Evolutionary conservation across 2,329 filamentous ascomycete genomes (phyloP).

Genomic region (Mollisiaceae sp.): DNA sequence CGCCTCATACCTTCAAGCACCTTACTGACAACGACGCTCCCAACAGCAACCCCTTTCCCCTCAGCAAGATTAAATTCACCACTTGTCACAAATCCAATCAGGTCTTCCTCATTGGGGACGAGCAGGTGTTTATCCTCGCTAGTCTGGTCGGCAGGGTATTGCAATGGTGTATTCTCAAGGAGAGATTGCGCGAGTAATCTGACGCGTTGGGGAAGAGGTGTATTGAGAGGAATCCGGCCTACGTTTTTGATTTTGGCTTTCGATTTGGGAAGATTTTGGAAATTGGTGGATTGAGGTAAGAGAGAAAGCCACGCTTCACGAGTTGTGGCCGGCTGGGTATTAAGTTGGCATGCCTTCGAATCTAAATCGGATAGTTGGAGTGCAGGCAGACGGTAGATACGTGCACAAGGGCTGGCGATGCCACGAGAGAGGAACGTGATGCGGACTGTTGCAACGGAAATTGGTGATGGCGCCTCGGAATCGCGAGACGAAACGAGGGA

Average conservation of each 20-base stretch:
- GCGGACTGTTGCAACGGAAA: slow-evolving; percentile 63
- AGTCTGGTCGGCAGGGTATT: slow-evolving; percentile 43
- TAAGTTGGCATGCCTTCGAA: slow-evolving; percentile 40
- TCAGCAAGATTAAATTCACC: slow-evolving; percentile 82
- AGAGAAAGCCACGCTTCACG: slow-evolving; percentile 75
- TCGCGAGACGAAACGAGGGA: slow-evolving; percentile 33
- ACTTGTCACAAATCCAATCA: slow-evolving; percentile 89
- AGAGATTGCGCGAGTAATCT: slow-evolving; percentile 55
- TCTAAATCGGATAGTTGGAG: slow-evolving; percentile 32
- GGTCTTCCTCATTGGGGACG: slow-evolving; percentile 74
- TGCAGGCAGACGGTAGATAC: slow-evolving; percentile 81
- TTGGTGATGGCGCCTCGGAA: slow-evolving; percentile 41
- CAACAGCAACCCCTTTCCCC: slow-evolving; percentile 78
- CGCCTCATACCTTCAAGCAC: slow-evolving; percentile 51
- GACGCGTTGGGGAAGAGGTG: slow-evolving; percentile 40
- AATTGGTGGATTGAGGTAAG: slow-evolving; percentile 41
- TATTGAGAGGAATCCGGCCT: slow-evolving; percentile 38
- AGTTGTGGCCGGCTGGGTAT: slow-evolving; percentile 48
- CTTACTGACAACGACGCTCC: slow-evolving; percentile 66
- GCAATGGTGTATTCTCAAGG: slow-evolving; percentile 48
- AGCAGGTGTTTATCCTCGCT: slow-evolving; percentile 58
- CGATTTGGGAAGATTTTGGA: slow-evolving; percentile 35
- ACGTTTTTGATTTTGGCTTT: slow-evolving; percentile 30
- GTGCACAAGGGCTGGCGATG: slow-evolving; percentile 71
- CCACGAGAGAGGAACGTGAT: slow-evolving; percentile 74